A percentile compares a stretch with the other conserved stretches of the same genome.
Conservation (phyloP, 805 yeast species). For the Lachancea meyersii region DNA sequence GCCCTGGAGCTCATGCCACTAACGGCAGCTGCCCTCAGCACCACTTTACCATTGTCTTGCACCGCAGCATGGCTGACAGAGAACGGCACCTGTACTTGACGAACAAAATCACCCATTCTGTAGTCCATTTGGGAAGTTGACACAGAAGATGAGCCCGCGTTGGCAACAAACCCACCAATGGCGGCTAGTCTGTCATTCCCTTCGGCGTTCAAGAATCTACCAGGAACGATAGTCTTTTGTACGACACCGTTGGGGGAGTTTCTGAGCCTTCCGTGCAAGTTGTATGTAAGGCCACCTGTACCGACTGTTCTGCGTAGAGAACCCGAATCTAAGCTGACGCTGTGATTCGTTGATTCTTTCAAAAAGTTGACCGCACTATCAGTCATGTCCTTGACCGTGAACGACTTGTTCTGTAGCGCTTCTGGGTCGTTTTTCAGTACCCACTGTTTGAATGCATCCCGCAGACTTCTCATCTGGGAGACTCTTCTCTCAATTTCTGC, state of each 20-base stretch:
- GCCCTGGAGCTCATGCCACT: constrained; percentile 19
- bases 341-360: constrained; percentile 19
- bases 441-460: constrained; percentile 51
- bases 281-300: constrained; percentile 71
- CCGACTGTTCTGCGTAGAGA: constrained; percentile 42
- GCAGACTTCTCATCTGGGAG: constrained; percentile 40
- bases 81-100: constrained; percentile 42
- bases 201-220: constrained; percentile 50
- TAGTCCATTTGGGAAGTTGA: constrained; percentile 33
- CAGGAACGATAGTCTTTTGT: constrained; percentile 52
- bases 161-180: constrained; percentile 50
- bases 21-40: constrained; percentile 18
- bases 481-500: constrained; percentile 28
- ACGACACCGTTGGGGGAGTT: constrained; percentile 68
- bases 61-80: constrained; percentile 36
- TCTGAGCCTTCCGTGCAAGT: constrained; percentile 57
- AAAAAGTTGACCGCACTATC: constrained; percentile 39
- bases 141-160: constrained; percentile 27
- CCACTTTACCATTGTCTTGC: constrained; percentile 33
- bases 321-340: constrained; percentile 6
- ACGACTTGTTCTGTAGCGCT: constrained; percentile 26
- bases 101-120: constrained; percentile 36
- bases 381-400: constrained; percentile 32
- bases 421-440: constrained; percentile 47
- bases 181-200: constrained; percentile 44